phyloP scores from a whole-genome alignment of 345 rosid species.

The Erucastrum elatum region DNA sequence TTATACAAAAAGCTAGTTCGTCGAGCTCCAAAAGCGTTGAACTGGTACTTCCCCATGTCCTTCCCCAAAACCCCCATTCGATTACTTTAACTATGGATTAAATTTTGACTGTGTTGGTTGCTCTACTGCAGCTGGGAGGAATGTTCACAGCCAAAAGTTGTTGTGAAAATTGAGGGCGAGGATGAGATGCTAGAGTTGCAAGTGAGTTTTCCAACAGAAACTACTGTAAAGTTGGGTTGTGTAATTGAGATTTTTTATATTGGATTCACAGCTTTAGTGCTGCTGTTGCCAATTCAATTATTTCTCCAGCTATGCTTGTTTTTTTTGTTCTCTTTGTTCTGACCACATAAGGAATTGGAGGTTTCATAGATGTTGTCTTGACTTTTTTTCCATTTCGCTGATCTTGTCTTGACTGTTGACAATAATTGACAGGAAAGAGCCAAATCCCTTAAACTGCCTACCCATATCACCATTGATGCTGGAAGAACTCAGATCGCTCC shows the following conservation, averaged over 20 bases:
- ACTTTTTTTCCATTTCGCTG: not conserved
- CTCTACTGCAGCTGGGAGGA: constrained; percentile 80
- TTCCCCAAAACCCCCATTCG: not conserved
- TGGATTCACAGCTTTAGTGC: constrained; percentile 18
- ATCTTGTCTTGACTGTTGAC: not conserved
- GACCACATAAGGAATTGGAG: constrained; percentile 10
- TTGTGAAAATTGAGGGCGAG: constrained; percentile 86
- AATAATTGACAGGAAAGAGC: constrained; percentile 73
- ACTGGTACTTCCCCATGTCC: constrained; percentile 48
- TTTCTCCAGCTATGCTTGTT: constrained; percentile 8
- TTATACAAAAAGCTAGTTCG: constrained; percentile 75
- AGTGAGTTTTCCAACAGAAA: constrained; percentile 47
- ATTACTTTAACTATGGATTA: not conserved
- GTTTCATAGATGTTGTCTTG: not conserved
- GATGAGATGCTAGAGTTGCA: constrained; percentile 90
- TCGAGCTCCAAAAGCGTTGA: constrained; percentile 82
- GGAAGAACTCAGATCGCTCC: constrained; percentile 99
- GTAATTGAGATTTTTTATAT: not conserved
- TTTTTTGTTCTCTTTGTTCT: not conserved
- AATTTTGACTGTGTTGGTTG: not conserved
- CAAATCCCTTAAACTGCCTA: constrained; percentile 78
- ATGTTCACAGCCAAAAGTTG: constrained; percentile 96
- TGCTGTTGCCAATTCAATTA: constrained; percentile 23
- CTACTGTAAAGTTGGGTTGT: constrained; percentile 8
- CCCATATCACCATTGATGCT: constrained; percentile 95